These are phyloP conservation scores for Pleurotus platypus DNA, from an alignment of 768 basidiomycete species.

Conservation along the genomic window DNA sequence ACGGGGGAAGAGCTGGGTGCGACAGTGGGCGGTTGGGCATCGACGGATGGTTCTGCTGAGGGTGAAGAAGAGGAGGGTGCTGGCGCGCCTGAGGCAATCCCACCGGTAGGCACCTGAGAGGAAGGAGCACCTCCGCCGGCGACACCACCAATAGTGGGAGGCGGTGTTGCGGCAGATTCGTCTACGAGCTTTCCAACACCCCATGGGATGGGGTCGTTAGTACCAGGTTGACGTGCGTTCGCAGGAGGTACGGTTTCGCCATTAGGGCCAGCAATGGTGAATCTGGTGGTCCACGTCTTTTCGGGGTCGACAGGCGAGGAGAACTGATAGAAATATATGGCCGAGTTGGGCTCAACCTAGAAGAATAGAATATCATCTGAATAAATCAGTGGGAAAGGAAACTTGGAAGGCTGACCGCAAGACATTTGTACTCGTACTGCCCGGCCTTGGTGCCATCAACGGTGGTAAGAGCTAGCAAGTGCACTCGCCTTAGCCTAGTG, in stretches of 20 bases:
- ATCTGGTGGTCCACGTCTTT: slow-evolving; percentile 71
- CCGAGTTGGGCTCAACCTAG: slow-evolving; percentile 59
- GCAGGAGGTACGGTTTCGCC: slow-evolving; percentile 45
- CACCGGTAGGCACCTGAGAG: slow-evolving; percentile 13
- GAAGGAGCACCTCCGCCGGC: slow-evolving; percentile 5
- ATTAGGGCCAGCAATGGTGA: slow-evolving; percentile 57
- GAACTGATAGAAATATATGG: slow-evolving; percentile 85
- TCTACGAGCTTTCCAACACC: slow-evolving; percentile 59
- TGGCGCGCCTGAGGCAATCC: too few relatives aligned
- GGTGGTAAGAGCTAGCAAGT: slow-evolving; percentile 53
- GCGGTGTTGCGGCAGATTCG: slow-evolving; percentile 31
- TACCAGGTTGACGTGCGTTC: slow-evolving; percentile 49
- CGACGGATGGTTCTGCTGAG: too few relatives aligned
- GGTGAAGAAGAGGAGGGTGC: too few relatives aligned
- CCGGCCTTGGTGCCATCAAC: slow-evolving; percentile 61
- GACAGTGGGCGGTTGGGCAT: too few relatives aligned
- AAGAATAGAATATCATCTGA: neutral
- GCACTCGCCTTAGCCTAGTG: neutral
- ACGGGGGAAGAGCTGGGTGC: slow-evolving; percentile 1
- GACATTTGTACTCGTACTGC: slow-evolving; percentile 59
- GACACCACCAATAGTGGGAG: slow-evolving; percentile 24
- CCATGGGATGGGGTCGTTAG: slow-evolving; percentile 57
- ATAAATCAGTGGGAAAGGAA: neutral
- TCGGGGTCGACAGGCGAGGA: slow-evolving; percentile 34
- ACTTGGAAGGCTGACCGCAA: slow-evolving; percentile 39